These are phyloP conservation scores for Tuctoria greenei DNA, from an alignment of 176 grass and related monocot genomes.

Conservation along the genomic window DNA sequence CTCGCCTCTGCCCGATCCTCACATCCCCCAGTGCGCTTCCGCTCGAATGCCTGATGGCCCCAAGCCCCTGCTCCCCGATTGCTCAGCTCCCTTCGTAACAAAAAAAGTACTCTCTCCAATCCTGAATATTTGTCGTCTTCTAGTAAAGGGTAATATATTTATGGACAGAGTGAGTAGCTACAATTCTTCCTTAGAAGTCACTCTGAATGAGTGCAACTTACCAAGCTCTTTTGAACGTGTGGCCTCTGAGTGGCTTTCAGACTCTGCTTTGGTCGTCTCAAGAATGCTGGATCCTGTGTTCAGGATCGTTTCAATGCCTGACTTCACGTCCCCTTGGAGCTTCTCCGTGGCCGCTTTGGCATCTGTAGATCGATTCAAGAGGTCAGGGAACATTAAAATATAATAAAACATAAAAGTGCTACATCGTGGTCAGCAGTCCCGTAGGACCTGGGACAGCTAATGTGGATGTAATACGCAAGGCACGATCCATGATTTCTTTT, in stretches of 20 bases:
- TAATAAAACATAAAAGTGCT: conserved; percentile 8
- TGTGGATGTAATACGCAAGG: conserved; percentile 25
- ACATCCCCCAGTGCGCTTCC: too few species aligned
- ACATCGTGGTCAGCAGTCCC: conserved; percentile 13
- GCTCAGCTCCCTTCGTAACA: too few species aligned
- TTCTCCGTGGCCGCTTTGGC: conserved; percentile 27
- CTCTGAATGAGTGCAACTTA: conserved; percentile 33
- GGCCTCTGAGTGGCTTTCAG: conserved; percentile 30
- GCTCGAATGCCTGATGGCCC: too few species aligned
- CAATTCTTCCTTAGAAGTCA: conserved; percentile 12
- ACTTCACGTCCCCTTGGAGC: conserved; percentile 38
- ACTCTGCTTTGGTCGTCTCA: conserved; percentile 43
- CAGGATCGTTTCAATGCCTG: conserved; percentile 38
- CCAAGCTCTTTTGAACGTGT: conserved; percentile 35
- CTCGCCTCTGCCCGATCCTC: too few species aligned
- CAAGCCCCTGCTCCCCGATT: too few species aligned
- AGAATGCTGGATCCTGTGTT: conserved; percentile 31
- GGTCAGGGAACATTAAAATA: conserved; percentile 15
- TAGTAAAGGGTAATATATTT: too few species aligned
- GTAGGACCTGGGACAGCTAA: neutral
- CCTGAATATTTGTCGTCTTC: too few species aligned
- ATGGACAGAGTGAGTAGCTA: neutral
- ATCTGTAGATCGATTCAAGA: conserved; percentile 28
- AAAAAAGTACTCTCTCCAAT: too few species aligned
- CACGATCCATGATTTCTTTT: conserved; percentile 17